Conservation (phyloP, 2,329 filamentous ascomycete genomes). For the Pseudogymnoascus sp. region DNA sequence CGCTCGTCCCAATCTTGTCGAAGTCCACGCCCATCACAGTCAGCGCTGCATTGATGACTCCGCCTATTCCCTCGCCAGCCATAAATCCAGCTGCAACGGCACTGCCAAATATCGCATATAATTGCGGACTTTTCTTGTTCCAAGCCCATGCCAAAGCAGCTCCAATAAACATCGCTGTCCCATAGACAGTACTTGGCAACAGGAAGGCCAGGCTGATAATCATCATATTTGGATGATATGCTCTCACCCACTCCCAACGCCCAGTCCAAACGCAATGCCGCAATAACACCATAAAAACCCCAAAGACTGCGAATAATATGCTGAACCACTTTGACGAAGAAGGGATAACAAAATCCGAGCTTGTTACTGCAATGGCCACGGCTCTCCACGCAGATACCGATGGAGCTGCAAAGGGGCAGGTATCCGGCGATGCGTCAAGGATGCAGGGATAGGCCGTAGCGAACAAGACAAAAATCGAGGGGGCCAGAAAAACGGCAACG, state of each 20-base stretch:
- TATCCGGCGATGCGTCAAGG: constrained; percentile 10
- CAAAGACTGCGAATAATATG: constrained; percentile 1
- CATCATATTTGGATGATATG: constrained; percentile 15
- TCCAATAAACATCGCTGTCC: constrained; percentile 18
- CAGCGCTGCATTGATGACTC: constrained; percentile 18
- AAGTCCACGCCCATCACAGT: constrained; percentile 3
- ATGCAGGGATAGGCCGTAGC: constrained; percentile 18
- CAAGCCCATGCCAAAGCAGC: constrained; percentile 15
- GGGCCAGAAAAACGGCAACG: constrained; percentile 16
- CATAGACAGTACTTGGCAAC: constrained; percentile 17
- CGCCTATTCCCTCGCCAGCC: constrained; percentile 18
- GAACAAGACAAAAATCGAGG: constrained; percentile 17
- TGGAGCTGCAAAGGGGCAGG: constrained; percentile 16
- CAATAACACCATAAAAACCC: background rate
- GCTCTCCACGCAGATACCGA: constrained; percentile 17
- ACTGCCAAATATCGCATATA: constrained; percentile 16
- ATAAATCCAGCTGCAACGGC: constrained; percentile 17
- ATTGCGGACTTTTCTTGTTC: constrained; percentile 13
- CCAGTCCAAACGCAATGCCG: background rate
- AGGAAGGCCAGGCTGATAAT: constrained; percentile 16
- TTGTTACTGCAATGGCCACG: constrained; percentile 17
- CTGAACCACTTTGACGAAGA: constrained; percentile 2
- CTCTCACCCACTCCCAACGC: background rate
- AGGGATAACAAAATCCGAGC: constrained; percentile 16
- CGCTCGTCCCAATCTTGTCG: constrained; percentile 1